Conservation (phyloP, 2,329 filamentous ascomycete genomes). For the Cercospora zeae-maydis region DNA sequence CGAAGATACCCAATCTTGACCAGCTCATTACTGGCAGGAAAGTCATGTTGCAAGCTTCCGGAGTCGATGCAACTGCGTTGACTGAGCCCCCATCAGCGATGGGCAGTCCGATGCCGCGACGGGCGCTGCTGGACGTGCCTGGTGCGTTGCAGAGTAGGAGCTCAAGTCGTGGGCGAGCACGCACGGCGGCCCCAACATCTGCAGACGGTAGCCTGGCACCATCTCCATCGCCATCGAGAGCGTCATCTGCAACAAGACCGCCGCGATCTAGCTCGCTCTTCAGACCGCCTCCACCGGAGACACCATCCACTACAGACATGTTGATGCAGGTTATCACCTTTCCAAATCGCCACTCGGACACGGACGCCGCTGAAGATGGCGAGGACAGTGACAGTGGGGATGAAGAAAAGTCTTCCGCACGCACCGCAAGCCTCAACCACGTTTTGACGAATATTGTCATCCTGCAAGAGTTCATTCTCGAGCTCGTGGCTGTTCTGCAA, state of each 20-base stretch:
- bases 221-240: conserved; percentile 11
- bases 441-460: conserved; percentile 51
- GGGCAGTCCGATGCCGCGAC: conserved; percentile 18
- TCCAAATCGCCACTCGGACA: conserved; percentile 1
- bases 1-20: conserved; percentile 46
- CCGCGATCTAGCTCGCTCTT: conserved; percentile 27
- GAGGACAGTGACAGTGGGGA: conserved; percentile 19
- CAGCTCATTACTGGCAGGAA: conserved; percentile 49
- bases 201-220: conserved; percentile 8
- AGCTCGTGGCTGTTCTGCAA: conserved; percentile 49
- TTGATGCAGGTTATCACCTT: conserved; percentile 35
- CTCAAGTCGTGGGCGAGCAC: conserved; percentile 21
- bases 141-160: conserved; percentile 17
- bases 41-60: conserved; percentile 48
- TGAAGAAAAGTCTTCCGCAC: conserved; percentile 28
- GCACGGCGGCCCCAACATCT: conserved; percentile 21
- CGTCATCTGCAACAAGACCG: conserved; percentile 14
- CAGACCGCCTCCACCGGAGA: conserved; percentile 36
- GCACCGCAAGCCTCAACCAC: conserved; percentile 46
- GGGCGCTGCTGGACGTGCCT: conserved; percentile 17
- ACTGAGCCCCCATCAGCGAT: conserved; percentile 26
- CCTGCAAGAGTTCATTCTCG: conserved; percentile 50
- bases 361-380: neutral
- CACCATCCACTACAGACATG: conserved; percentile 35
- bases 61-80: conserved; percentile 36